Percentiles rank a stretch among this genome's conserved stretches.
Evolutionary conservation across 2,329 filamentous ascomycete genomes (phyloP).

Genomic region (Sporothrix inflata): DNA sequence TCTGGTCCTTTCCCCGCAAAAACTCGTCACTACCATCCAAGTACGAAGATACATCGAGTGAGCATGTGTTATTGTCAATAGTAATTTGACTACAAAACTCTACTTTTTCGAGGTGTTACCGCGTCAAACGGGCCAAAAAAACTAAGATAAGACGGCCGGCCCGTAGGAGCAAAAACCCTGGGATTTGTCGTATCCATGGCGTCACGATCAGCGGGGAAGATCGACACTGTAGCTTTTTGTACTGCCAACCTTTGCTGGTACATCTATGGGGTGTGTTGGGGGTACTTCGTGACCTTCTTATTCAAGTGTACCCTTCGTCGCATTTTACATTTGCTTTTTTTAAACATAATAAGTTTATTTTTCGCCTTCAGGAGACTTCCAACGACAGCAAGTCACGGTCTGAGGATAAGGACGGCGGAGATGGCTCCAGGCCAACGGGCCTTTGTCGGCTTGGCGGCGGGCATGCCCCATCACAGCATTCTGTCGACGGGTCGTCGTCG

Average conservation of each 20-base stretch:
- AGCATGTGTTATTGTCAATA: neutral
- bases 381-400: too few species aligned
- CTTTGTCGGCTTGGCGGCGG: neutral
- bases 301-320: neutral
- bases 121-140: neutral
- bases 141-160: neutral
- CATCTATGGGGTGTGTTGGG: too few species aligned
- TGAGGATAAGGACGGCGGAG: neutral
- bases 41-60: neutral
- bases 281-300: neutral
- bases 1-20: conserved; percentile 12
- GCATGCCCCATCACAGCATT: neutral
- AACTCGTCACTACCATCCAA: neutral
- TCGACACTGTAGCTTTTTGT: neutral
- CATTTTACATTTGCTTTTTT: neutral
- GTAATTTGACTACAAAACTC: neutral
- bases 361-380: neutral
- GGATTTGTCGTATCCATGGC: conserved; percentile 6
- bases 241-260: neutral
- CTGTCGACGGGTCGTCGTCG: neutral
- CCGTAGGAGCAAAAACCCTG: neutral
- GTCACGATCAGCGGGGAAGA: conserved; percentile 16
- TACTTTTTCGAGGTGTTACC: neutral
- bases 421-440: neutral
- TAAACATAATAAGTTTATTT: neutral